Evolutionary conservation across 257 asterid genomes (phyloP).

Genomic region (Asclepias syriaca): DNA sequence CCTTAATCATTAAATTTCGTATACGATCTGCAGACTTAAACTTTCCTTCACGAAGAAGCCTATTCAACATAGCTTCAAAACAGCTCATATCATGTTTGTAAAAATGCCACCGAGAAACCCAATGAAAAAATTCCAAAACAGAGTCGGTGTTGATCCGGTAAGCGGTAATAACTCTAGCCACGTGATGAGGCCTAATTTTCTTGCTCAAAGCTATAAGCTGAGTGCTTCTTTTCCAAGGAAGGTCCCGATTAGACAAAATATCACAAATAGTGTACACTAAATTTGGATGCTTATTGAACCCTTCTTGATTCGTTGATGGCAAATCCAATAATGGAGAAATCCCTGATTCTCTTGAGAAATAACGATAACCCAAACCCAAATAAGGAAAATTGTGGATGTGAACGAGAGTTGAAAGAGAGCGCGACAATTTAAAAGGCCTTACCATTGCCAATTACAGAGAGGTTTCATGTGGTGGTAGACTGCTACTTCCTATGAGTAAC

Average conservation of each 20-base stretch:
- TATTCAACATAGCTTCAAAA: conserved; percentile 63
- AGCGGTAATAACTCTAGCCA: conserved; percentile 43
- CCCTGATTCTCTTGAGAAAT: conserved; percentile 36
- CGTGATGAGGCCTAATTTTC: conserved; percentile 58
- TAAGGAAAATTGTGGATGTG: conserved; percentile 18
- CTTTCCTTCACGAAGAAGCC: conserved; percentile 54
- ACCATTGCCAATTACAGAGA: conserved; percentile 50
- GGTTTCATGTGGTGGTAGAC: conserved; percentile 29
- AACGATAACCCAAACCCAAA: conserved; percentile 29
- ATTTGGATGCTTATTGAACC: conserved; percentile 10
- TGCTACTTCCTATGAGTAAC: neutral
- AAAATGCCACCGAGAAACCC: conserved; percentile 73
- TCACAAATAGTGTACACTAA: conserved; percentile 45
- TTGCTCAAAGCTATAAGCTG: conserved; percentile 52
- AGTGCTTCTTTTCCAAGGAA: conserved; percentile 51
- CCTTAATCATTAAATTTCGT: conserved; percentile 70
- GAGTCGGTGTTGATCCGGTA: conserved; percentile 37
- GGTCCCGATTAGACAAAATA: conserved; percentile 41
- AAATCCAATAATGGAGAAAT: conserved; percentile 2
- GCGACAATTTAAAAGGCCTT: conserved; percentile 45
- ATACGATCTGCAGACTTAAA: conserved; percentile 70
- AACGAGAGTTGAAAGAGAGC: conserved; percentile 21
- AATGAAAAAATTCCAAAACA: conserved; percentile 58
- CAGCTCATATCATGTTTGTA: conserved; percentile 81
- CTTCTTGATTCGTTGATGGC: neutral